These are phyloP conservation scores for Lecanosticta acicola DNA, from an alignment of 2,329 filamentous ascomycete genomes.

Conservation along the genomic window DNA sequence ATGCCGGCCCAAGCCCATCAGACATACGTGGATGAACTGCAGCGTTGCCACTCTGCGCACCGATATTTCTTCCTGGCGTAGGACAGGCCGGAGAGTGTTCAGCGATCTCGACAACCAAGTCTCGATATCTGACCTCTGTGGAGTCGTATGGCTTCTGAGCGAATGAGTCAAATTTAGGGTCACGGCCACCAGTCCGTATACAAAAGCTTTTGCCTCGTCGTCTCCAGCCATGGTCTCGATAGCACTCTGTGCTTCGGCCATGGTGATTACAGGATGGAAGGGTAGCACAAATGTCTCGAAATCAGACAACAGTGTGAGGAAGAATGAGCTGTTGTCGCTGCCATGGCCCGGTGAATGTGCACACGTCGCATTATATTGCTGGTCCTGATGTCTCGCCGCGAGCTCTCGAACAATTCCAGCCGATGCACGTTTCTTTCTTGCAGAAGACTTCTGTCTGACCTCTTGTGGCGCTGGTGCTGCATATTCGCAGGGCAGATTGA, in stretches of 20 bases:
- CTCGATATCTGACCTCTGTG: constrained; percentile 2
- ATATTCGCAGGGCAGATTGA: constrained; percentile 43
- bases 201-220: constrained; percentile 4
- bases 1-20: constrained; percentile 5
- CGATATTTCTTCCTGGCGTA: constrained; percentile 1
- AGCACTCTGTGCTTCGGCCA: constrained; percentile 2
- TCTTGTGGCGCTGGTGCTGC: constrained; percentile 17
- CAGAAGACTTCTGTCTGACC: neutral
- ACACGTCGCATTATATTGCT: too few species aligned
- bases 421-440: neutral
- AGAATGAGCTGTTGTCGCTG: constrained; percentile 1
- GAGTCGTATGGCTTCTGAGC: constrained; percentile 2
- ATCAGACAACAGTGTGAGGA: constrained; percentile 2
- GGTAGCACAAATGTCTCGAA: constrained; percentile 24
- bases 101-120: constrained; percentile 1
- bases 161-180: constrained; percentile 6
- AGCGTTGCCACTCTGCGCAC: constrained; percentile 3
- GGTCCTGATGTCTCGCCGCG: neutral
- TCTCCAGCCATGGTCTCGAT: constrained; percentile 4
- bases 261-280: constrained; percentile 31
- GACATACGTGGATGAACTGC: constrained; percentile 5
- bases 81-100: constrained; percentile 3
- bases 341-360: too few species aligned
- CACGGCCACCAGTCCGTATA: constrained; percentile 3
- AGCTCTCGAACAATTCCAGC: neutral